These are phyloP conservation scores for Chaetomium strumarium DNA, from an alignment of 2,329 filamentous ascomycete species.

Conservation along the genomic window DNA sequence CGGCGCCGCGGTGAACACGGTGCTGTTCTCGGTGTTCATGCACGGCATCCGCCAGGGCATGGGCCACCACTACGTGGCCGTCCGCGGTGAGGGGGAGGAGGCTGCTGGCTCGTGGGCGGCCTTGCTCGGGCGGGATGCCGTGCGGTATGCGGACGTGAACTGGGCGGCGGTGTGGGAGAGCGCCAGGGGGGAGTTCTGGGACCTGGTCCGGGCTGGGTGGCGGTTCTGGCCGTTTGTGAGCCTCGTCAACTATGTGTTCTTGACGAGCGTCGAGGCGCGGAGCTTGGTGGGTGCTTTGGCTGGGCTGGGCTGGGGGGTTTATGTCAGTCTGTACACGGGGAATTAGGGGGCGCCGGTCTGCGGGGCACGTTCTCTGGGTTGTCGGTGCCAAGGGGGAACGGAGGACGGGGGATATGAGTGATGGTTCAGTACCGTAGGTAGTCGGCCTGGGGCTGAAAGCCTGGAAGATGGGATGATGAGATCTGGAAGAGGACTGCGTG, in stretches of 20 bases:
- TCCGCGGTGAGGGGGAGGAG: slow-evolving; percentile 22
- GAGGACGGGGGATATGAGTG: not conserved
- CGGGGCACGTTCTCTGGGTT: not conserved
- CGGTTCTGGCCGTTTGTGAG: slow-evolving; percentile 66
- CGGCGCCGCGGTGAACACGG: slow-evolving; percentile 51
- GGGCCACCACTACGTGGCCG: slow-evolving; percentile 33
- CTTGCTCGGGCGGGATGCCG: slow-evolving; percentile 30
- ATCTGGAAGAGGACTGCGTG: too few species aligned
- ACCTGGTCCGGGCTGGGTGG: slow-evolving; percentile 62
- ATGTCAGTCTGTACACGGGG: slow-evolving; percentile 56
- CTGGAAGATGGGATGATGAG: too few species aligned
- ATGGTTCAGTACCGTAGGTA: not conserved
- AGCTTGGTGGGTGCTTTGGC: slow-evolving; percentile 62
- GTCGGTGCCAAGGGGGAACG: not conserved
- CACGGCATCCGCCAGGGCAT: slow-evolving; percentile 50
- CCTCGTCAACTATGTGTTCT: slow-evolving; percentile 57
- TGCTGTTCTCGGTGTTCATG: slow-evolving; percentile 45
- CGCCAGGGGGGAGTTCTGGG: slow-evolving; percentile 52
- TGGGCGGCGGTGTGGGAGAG: slow-evolving; percentile 39
- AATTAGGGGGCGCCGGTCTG: slow-evolving; percentile 7
- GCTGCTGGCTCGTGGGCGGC: slow-evolving; percentile 25
- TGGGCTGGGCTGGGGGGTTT: slow-evolving; percentile 65
- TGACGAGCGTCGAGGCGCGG: slow-evolving; percentile 59
- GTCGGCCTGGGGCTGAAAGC: not conserved
- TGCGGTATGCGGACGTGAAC: slow-evolving; percentile 43